Conservation (phyloP, 2,329 filamentous ascomycete species). For the Bipolaris oryzae region DNA sequence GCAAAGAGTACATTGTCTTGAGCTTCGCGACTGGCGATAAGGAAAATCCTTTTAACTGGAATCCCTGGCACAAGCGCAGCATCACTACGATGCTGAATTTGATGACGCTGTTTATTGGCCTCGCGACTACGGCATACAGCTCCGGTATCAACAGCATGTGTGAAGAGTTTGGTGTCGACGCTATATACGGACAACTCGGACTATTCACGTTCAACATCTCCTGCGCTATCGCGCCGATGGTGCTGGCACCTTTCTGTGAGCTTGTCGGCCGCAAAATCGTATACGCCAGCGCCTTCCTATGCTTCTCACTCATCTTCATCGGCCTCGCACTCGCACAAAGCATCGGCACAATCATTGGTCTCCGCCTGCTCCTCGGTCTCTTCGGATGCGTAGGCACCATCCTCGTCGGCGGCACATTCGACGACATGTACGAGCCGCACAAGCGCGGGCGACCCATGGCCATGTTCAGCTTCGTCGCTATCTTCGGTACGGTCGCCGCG, state of each 20-base stretch:
- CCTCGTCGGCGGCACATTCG: conserved; percentile 35
- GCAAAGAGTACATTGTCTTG: conserved; percentile 34
- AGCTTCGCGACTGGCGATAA: conserved; percentile 35
- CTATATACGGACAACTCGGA: conserved; percentile 32
- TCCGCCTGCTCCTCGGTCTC: conserved; percentile 34
- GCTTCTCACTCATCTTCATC: conserved; percentile 37
- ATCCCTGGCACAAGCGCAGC: conserved; percentile 36
- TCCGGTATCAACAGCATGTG: conserved; percentile 38
- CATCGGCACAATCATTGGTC: conserved; percentile 35
- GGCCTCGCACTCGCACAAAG: conserved; percentile 31
- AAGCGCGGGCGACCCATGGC: conserved; percentile 37
- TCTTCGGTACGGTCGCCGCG: conserved; percentile 57
- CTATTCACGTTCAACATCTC: conserved; percentile 38
- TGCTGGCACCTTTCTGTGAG: conserved; percentile 36
- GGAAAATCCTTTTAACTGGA: conserved; percentile 39
- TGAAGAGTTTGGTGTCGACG: conserved; percentile 31
- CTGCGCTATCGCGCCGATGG: conserved; percentile 36
- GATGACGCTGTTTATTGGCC: conserved; percentile 38
- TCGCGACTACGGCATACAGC: conserved; percentile 35
- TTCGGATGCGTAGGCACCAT: conserved; percentile 40
- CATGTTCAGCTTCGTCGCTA: conserved; percentile 38
- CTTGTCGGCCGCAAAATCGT: conserved; percentile 35
- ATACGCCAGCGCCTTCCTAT: conserved; percentile 32
- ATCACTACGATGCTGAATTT: conserved; percentile 37
- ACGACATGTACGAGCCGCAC: conserved; percentile 38